These are phyloP conservation scores for Calcarisporium arbuscula DNA, from an alignment of 2,329 filamentous ascomycete genomes.

Conservation along the genomic window DNA sequence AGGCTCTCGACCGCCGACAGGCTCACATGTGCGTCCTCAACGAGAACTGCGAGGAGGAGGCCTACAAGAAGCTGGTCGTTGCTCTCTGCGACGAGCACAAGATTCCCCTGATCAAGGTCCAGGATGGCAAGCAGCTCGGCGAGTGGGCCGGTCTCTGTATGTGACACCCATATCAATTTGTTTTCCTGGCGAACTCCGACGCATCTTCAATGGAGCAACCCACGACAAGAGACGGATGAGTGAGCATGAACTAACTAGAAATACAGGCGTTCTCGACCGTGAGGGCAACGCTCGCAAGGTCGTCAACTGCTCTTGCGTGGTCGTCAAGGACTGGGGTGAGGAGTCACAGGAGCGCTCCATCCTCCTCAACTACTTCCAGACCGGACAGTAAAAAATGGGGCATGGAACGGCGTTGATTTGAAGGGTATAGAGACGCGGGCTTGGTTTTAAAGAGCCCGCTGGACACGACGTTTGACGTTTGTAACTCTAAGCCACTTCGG, in stretches of 20 bases:
- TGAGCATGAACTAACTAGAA: no score
- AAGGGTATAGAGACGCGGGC: slow-evolving; percentile 34
- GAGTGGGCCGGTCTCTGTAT: slow-evolving; percentile 99
- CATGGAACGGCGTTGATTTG: slow-evolving; percentile 26
- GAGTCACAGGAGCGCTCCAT: slow-evolving; percentile 98
- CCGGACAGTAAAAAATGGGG: slow-evolving; percentile 53
- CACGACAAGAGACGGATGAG: no score
- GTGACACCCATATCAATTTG: slow-evolving; percentile 35
- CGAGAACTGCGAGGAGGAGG: slow-evolving; percentile 99
- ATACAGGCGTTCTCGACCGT: slow-evolving; percentile 90
- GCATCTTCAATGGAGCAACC: no score
- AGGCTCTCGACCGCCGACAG: slow-evolving; percentile 97
- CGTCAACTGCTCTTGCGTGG: slow-evolving; percentile 99
- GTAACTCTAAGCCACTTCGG: slow-evolving; percentile 42
- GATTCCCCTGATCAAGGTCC: slow-evolving; percentile 99
- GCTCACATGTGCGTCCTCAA: slow-evolving; percentile 99
- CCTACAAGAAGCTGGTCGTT: slow-evolving; percentile 99
- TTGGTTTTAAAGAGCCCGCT: slow-evolving; percentile 23
- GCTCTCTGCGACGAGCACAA: slow-evolving; percentile 99
- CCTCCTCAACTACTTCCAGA: slow-evolving; percentile 99
- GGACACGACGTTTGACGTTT: slow-evolving; percentile 29
- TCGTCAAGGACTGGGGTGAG: slow-evolving; percentile 99
- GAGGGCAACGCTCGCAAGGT: slow-evolving; percentile 99
- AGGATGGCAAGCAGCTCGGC: slow-evolving; percentile 98
- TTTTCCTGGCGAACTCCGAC: no score